These are phyloP conservation scores for Didymosphaeria variabile DNA, from an alignment of 2,329 filamentous ascomycete species.

Conservation along the genomic window DNA sequence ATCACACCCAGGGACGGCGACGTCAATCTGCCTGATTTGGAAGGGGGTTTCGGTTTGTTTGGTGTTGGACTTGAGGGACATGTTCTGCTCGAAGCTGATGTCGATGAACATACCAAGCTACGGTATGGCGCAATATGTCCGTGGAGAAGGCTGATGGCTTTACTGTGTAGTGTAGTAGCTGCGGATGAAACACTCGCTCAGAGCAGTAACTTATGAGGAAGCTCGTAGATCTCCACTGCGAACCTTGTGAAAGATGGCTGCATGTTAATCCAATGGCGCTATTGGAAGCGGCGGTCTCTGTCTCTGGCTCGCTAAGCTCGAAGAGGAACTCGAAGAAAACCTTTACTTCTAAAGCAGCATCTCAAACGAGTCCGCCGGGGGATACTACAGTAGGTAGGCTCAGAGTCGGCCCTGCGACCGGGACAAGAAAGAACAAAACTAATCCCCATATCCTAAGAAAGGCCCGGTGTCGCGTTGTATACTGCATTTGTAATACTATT, in stretches of 20 bases:
- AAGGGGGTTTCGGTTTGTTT: background rate
- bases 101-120: background rate
- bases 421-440: no score
- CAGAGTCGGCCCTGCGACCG: no score
- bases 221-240: background rate
- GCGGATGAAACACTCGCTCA: background rate
- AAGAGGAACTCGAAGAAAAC: no score
- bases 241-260: background rate
- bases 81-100: background rate
- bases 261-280: background rate
- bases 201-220: background rate
- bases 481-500: background rate
- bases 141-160: background rate
- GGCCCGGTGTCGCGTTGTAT: no score
- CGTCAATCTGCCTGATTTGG: background rate
- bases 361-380: no score
- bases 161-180: background rate
- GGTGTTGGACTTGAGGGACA: background rate
- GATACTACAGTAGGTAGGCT: no score
- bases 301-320: no score
- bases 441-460: no score
- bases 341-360: no score
- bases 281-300: no score
- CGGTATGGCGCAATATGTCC: background rate
- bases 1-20: background rate